phyloP scores from a whole-genome alignment of 2,329 filamentous ascomycete species.

The Davidsoniella neocaledoniae region DNA sequence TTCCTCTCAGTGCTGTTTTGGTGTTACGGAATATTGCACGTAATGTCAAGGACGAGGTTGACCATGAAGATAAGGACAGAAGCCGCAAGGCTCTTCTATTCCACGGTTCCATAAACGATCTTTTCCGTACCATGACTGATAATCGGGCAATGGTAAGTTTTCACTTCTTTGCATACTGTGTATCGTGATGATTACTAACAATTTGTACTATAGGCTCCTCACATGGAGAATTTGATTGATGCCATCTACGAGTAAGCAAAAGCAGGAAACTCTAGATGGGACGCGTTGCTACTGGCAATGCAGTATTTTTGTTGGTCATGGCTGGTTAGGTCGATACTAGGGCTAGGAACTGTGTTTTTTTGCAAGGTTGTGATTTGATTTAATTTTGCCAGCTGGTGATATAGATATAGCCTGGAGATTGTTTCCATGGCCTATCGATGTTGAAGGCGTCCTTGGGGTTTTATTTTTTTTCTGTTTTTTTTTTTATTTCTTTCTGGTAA shows the following conservation, averaged over 20 bases:
- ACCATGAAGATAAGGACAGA: constrained; percentile 29
- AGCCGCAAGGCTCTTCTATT: constrained; percentile 48
- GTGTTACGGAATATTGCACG: constrained; percentile 64
- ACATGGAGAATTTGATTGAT: constrained; percentile 25
- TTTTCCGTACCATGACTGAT: constrained; percentile 55
- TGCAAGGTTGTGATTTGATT: background rate
- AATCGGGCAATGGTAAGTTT: constrained; percentile 42
- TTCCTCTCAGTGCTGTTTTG: constrained; percentile 61
- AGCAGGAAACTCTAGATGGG: background rate
- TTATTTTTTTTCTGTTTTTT: background rate
- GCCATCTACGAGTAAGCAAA: constrained; percentile 18
- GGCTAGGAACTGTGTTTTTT: background rate
- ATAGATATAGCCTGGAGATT: no score
- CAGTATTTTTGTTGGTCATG: background rate
- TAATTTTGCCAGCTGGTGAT: background rate
- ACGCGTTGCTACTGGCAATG: no score
- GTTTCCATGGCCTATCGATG: no score
- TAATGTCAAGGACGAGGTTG: constrained; percentile 35
- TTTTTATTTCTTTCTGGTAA: background rate
- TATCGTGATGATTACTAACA: constrained; percentile 5
- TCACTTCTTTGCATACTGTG: constrained; percentile 7
- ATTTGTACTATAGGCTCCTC: constrained; percentile 20
- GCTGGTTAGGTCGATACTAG: background rate
- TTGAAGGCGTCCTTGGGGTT: background rate
- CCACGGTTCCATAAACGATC: constrained; percentile 42